phyloP scores from a whole-genome alignment of 257 asterid genomes.

The Solanum acaule region DNA sequence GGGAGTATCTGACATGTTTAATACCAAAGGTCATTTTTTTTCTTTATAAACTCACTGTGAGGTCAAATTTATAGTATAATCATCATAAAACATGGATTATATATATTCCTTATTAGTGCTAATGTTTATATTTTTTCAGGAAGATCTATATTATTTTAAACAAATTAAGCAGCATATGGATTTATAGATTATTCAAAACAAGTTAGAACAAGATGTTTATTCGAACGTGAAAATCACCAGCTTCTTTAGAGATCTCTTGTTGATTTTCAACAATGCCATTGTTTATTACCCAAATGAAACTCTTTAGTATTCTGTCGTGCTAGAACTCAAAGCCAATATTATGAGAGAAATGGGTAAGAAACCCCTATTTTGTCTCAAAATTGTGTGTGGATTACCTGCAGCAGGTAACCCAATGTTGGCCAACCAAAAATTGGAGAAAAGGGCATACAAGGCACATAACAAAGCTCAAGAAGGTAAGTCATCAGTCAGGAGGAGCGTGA shows the following conservation, averaged over 20 bases:
- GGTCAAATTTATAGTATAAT: too few species aligned
- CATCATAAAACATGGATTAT: too few species aligned
- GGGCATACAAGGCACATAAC: not conserved
- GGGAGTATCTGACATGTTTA: too few species aligned
- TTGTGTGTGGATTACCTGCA: not conserved
- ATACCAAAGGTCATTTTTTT: too few species aligned
- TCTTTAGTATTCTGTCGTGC: not conserved
- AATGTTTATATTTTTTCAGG: not conserved
- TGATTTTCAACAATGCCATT: not conserved
- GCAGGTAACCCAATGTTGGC: not conserved
- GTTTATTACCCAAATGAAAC: not conserved
- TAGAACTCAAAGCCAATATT: not conserved
- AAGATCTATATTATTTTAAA: not conserved
- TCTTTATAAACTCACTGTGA: too few species aligned
- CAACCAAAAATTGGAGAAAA: not conserved
- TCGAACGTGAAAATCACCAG: not conserved
- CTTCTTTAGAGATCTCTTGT: not conserved
- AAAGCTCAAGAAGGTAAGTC: not conserved
- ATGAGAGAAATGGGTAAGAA: not conserved
- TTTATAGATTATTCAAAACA: not conserved
- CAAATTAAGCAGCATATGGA: not conserved
- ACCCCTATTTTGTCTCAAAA: not conserved
- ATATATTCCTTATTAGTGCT: not conserved
- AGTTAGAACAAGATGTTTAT: not conserved
- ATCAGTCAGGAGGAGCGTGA: not conserved